These are phyloP conservation scores for Neofusicoccum kwambonambiense DNA, from an alignment of 2,329 filamentous ascomycete genomes.

Conservation along the genomic window DNA sequence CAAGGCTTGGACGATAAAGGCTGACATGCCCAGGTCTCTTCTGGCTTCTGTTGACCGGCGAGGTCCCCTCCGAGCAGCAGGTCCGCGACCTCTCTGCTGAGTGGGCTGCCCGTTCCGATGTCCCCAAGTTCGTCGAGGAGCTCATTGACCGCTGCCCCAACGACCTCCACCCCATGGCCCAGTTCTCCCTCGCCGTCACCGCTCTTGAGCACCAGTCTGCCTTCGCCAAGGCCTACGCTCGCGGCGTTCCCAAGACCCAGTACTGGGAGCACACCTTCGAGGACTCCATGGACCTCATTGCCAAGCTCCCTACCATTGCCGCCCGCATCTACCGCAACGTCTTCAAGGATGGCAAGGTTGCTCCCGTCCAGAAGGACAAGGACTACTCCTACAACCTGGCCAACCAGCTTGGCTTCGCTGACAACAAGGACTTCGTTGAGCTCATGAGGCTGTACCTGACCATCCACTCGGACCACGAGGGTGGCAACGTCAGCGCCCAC, in stretches of 20 bases:
- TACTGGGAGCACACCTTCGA: constrained; percentile 99
- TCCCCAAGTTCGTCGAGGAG: constrained; percentile 98
- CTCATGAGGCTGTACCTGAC: constrained; percentile 98
- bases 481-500: constrained; percentile 97
- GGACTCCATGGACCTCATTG: constrained; percentile 99
- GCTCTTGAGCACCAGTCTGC: constrained; percentile 97
- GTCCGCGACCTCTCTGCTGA: constrained; percentile 97
- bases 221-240: constrained; percentile 98
- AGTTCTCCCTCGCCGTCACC: constrained; percentile 96
- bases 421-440: constrained; percentile 96
- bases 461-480: constrained; percentile 99
- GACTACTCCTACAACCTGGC: constrained; percentile 99
- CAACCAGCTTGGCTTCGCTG: constrained; percentile 96
- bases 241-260: constrained; percentile 98
- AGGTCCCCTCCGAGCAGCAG: constrained; percentile 97
- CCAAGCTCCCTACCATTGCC: constrained; percentile 97
- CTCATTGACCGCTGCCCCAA: constrained; percentile 99
- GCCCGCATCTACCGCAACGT: constrained; percentile 99
- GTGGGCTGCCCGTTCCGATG: constrained; percentile 95
- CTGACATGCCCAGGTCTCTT: constrained; percentile 70
- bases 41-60: constrained; percentile 98
- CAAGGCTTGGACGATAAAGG: no score
- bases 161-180: constrained; percentile 99
- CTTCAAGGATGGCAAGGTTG: constrained; percentile 99
- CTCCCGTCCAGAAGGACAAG: constrained; percentile 95